phyloP scores from a whole-genome alignment of 257 asterid genomes.

The Penstemon davidsonii region DNA sequence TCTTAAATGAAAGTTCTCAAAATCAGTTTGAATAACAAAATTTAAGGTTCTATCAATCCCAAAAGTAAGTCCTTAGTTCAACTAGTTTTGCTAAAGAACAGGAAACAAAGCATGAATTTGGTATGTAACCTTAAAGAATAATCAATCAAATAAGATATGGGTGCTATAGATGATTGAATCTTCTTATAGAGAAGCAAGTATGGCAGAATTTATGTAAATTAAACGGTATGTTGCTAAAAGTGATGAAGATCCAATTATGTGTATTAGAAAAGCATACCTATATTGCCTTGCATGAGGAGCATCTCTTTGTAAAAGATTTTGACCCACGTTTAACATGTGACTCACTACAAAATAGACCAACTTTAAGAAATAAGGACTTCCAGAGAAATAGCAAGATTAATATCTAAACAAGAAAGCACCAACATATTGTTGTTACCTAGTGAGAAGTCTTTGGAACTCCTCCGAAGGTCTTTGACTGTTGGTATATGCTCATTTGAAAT shows the following conservation, averaged over 20 bases:
- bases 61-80: background rate
- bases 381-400: background rate
- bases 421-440: slow-evolving; percentile 44
- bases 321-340: slow-evolving; percentile 81
- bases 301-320: slow-evolving; percentile 53
- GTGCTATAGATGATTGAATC: background rate
- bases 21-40: background rate
- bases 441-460: slow-evolving; percentile 53
- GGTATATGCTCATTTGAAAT: slow-evolving; percentile 78
- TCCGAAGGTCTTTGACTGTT: slow-evolving; percentile 59
- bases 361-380: slow-evolving; percentile 14
- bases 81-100: background rate
- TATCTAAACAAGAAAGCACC: slow-evolving; percentile 15
- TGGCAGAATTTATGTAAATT: background rate
- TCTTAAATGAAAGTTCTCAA: background rate
- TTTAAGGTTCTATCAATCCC: no score
- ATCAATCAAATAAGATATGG: background rate
- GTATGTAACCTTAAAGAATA: background rate
- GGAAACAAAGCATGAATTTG: no score
- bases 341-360: slow-evolving; percentile 44
- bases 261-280: slow-evolving; percentile 43
- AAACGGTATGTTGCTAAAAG: background rate
- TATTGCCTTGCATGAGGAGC: slow-evolving; percentile 61
- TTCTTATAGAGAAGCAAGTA: background rate
- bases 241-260: background rate